Percentiles rank a stretch among this genome's conserved stretches.
phyloP scores from a whole-genome alignment of 495 filamentous ascomycete species.

The Annulohypoxylon nitens region DNA sequence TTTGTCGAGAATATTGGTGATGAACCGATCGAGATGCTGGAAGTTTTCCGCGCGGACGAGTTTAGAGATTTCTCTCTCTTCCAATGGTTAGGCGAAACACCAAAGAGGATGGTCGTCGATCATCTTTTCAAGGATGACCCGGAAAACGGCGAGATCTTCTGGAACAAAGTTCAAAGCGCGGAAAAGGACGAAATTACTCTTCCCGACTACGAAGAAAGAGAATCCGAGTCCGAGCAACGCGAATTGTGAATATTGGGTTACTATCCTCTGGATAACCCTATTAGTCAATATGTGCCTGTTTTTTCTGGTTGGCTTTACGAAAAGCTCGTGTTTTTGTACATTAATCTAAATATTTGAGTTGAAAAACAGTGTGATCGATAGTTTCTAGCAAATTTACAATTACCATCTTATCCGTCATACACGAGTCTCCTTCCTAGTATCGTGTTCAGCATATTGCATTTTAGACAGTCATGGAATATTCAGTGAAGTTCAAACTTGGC shows the following conservation, averaged over 20 bases:
- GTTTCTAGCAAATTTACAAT: background rate
- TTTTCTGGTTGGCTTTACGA: background rate
- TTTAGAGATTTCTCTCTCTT: constrained; percentile 74
- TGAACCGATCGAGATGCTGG: constrained; percentile 70
- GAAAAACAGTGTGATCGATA: background rate
- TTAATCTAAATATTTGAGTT: background rate
- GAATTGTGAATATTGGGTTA: constrained; percentile 35
- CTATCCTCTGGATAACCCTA: background rate
- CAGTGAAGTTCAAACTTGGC: too few relatives aligned
- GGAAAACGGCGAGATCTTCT: constrained; percentile 67
- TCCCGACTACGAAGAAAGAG: constrained; percentile 24
- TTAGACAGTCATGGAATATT: too few relatives aligned
- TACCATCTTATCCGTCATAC: background rate
- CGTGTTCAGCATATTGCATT: background rate
- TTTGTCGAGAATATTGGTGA: constrained; percentile 74
- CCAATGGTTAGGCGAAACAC: constrained; percentile 78
- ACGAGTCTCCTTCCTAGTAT: background rate
- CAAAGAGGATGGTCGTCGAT: constrained; percentile 70
- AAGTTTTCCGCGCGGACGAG: constrained; percentile 69
- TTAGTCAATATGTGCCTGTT: background rate
- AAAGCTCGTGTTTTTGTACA: background rate
- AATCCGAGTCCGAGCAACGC: constrained; percentile 15
- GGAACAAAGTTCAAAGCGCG: constrained; percentile 66
- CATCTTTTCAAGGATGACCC: constrained; percentile 69
- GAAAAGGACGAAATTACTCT: constrained; percentile 61